Percentiles rank a stretch among this genome's conserved stretches.
phyloP scores from a whole-genome alignment of 23 red algal genomes.

The Gracilariopsis chorda region DNA sequence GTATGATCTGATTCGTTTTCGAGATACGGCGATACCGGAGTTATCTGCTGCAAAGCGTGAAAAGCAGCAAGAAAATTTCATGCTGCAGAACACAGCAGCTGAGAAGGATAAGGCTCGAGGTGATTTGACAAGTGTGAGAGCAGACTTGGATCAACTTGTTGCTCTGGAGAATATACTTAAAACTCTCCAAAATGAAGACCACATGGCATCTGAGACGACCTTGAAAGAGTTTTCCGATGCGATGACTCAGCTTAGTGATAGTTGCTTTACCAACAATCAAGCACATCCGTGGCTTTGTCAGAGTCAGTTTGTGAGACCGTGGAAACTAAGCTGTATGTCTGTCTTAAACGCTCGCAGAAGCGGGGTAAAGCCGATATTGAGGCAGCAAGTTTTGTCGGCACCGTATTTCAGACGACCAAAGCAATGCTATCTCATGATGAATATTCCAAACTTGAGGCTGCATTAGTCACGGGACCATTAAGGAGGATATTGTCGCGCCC shows the following conservation, averaged over 20 bases:
- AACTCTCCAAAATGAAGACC: neutral
- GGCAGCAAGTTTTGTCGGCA: neutral
- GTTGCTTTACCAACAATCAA: neutral
- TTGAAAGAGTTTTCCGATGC: neutral
- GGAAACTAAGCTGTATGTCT: neutral
- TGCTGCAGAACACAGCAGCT: neutral
- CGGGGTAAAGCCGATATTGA: conserved; percentile 3
- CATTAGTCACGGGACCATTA: neutral
- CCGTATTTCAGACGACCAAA: neutral
- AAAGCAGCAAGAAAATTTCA: neutral
- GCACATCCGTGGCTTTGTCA: neutral
- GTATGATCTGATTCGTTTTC: conserved; percentile 18
- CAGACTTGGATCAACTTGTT: conserved; percentile 3
- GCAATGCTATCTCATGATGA: conserved; percentile 1
- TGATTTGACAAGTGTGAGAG: neutral
- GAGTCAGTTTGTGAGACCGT: neutral
- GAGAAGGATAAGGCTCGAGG: conserved; percentile 1
- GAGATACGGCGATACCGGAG: neutral
- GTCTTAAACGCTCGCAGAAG: conserved; percentile 11
- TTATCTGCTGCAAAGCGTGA: neutral
- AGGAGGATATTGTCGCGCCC: neutral
- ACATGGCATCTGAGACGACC: neutral
- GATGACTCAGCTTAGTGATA: neutral
- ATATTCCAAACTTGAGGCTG: conserved; percentile 3
- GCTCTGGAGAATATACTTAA: neutral